Percentiles rank a stretch among this genome's conserved stretches.
Conservation (phyloP, 371 early-diverging fungal species). For the Mucor velutinosus region DNA sequence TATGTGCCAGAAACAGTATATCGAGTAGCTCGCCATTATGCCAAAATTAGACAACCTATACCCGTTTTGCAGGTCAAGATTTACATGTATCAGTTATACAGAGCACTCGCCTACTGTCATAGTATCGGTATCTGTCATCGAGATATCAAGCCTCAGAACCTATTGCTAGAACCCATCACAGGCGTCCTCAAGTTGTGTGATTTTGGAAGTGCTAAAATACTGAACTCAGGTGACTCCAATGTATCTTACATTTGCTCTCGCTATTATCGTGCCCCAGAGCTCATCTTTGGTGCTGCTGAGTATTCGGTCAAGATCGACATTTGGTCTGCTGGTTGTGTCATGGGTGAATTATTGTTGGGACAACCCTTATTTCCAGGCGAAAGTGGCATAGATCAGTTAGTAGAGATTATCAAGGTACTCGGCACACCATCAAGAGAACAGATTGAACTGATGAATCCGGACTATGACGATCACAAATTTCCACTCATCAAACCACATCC, state of each 20-base stretch:
- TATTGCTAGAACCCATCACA: constrained; percentile 86
- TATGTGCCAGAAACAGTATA: constrained; percentile 88
- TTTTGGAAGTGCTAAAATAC: constrained; percentile 95
- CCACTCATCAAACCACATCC: constrained; percentile 92
- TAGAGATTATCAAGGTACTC: constrained; percentile 97
- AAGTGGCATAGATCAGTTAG: constrained; percentile 97
- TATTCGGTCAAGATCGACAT: constrained; percentile 91
- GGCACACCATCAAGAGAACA: constrained; percentile 96
- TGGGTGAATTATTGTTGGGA: constrained; percentile 93
- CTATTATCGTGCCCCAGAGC: constrained; percentile 96
- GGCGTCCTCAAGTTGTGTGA: constrained; percentile 97
- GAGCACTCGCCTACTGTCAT: constrained; percentile 96
- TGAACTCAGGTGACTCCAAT: constrained; percentile 89
- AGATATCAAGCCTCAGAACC: constrained; percentile 99
- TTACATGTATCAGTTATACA: constrained; percentile 95
- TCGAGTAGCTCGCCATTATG: constrained; percentile 75
- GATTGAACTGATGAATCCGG: constrained; percentile 91
- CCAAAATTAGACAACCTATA: constrained; percentile 87
- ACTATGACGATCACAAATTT: constrained; percentile 94
- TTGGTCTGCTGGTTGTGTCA: constrained; percentile 97
- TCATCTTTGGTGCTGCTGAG: constrained; percentile 90
- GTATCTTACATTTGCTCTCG: constrained; percentile 96
- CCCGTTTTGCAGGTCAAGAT: constrained; percentile 90
- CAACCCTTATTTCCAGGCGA: constrained; percentile 97
- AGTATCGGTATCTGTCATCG: constrained; percentile 88